Evolutionary conservation across 305 asterid species (phyloP), one percentile per base, ranked within the genome.

Genomic region (Fraxinus dipetala): DNA sequence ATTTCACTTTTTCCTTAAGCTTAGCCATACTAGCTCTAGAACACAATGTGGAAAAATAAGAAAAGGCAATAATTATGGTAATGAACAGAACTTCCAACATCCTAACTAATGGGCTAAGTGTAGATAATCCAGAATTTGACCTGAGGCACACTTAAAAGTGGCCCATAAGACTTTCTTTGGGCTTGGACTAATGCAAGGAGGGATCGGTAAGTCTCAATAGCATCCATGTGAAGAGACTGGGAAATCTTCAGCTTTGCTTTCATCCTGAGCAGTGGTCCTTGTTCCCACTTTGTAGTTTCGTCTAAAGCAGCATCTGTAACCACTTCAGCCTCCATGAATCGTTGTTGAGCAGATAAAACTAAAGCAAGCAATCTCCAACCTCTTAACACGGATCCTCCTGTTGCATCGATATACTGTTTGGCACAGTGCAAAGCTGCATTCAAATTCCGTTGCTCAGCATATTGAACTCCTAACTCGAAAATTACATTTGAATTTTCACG

Each of bases 151-250:
- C 78, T 86, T 84, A 85, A 89, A 48, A 84, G 90, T 80, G 94
- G 91, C 63, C 95, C 98, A 87, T 84, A 85, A 76, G 93, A 85
- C 86, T 96, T 93, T 80, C 90, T 89, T 89, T 96, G 98, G 79
- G 98, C 95, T 85, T 94, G 99, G 80, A 96, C 98, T 82, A 96
- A 84, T 69, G 97, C 97, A 83, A 96, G 99, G 87, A 96, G 96
- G 84, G 88, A 81, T 4, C 97, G 92, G 40, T 90, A 96, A 86
- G 98, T 93, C 87, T 96, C 97, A 78, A 96, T 86, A 6, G 99
- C 96, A 76, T 94, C 96, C 75, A 88, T 91, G 87, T 91, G 94
- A 56, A 72, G 88, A 2, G 96, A 94, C 90, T 89, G 98, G 48
- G 96, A 90, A 84, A 87, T 85, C 88, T 93, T 95, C 78, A 96